Conservation (phyloP, 2,329 filamentous ascomycete species). For the Zasmidium angulare region DNA sequence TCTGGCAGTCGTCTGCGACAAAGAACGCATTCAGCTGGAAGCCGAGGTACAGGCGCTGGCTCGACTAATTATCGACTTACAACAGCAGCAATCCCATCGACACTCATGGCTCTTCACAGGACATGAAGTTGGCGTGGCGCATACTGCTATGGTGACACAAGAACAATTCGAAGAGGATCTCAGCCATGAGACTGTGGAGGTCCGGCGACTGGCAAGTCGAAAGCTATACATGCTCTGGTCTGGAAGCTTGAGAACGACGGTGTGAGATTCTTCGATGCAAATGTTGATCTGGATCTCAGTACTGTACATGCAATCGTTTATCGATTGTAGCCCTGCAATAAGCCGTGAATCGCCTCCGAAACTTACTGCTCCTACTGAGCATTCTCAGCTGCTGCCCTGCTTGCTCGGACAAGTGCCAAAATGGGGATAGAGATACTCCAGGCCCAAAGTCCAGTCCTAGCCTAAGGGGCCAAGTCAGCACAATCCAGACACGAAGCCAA, state of each 20-base stretch:
- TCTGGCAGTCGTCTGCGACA: slow-evolving; percentile 18
- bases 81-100: slow-evolving; percentile 22
- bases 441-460: slow-evolving; percentile 25
- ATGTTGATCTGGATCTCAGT: background rate
- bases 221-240: slow-evolving; percentile 16
- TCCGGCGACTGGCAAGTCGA: slow-evolving; percentile 9
- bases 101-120: slow-evolving; percentile 32
- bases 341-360: no score
- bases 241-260: slow-evolving; percentile 6
- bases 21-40: slow-evolving; percentile 29
- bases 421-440: slow-evolving; percentile 30
- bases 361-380: background rate
- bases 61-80: slow-evolving; percentile 32
- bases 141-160: slow-evolving; percentile 19
- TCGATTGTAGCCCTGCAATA: background rate
- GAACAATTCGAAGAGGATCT: slow-evolving; percentile 22
- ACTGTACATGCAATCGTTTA: background rate
- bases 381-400: slow-evolving; percentile 7
- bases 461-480: slow-evolving; percentile 8
- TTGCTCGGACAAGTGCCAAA: slow-evolving; percentile 25
- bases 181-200: background rate
- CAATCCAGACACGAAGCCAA: background rate
- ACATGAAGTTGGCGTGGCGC: slow-evolving; percentile 29
- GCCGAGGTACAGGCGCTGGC: slow-evolving; percentile 30
- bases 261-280: background rate